Conservation (phyloP, 2,329 filamentous ascomycete genomes). For the Laburnicola sp. region DNA sequence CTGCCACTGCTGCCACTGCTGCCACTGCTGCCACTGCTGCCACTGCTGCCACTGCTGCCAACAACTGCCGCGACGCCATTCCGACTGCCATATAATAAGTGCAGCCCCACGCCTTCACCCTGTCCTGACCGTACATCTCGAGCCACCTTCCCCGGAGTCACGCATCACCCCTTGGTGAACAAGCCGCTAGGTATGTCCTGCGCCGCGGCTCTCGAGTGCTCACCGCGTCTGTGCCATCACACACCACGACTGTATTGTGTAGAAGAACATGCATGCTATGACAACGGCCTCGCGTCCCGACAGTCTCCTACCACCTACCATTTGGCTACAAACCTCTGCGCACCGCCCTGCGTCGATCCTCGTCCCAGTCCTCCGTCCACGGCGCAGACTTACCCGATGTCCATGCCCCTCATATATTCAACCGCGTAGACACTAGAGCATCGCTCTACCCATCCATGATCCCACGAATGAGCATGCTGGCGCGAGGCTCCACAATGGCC, state of each 20-base stretch:
- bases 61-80: too few species aligned
- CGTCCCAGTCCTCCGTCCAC: conserved; percentile 6
- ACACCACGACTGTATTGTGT: not conserved
- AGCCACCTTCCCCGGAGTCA: conserved; percentile 12
- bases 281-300: not conserved
- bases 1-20: too few species aligned
- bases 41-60: too few species aligned
- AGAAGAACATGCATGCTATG: not conserved
- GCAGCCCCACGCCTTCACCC: not conserved
- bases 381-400: not conserved
- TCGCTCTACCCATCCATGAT: conserved; percentile 12
- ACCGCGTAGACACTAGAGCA: conserved; percentile 13
- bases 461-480: conserved; percentile 9
- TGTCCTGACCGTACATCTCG: conserved; percentile 2
- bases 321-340: not conserved
- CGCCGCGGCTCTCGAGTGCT: not conserved
- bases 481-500: not conserved
- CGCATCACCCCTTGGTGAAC: not conserved
- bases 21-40: too few species aligned
- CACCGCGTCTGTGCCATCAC: not conserved
- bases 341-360: conserved; percentile 5
- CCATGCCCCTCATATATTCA: conserved; percentile 5
- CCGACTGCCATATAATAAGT: too few species aligned
- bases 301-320: not conserved
- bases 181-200: not conserved